Evolutionary conservation across 441 rosid species (phyloP).

Genomic region (Populus hybrid): DNA sequence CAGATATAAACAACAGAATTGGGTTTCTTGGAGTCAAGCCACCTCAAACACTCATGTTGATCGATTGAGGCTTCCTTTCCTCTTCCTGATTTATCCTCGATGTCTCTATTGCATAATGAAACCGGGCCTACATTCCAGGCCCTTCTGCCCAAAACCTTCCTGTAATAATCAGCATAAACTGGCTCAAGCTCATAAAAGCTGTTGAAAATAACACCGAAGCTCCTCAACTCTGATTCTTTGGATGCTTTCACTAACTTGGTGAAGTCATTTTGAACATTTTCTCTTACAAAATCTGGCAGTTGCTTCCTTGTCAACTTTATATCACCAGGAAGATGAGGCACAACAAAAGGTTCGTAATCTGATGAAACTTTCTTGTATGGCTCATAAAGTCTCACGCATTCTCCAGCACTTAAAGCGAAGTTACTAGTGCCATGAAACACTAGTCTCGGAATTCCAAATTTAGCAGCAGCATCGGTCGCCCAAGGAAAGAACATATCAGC

Average conservation of each 20-base stretch:
- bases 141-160: conserved; percentile 25
- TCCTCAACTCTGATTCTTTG: conserved; percentile 25
- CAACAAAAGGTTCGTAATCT: conserved; percentile 12
- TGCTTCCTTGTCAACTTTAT: conserved; percentile 14
- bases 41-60: conserved; percentile 36
- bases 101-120: conserved; percentile 26
- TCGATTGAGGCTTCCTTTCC: conserved; percentile 40
- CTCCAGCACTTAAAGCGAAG: conserved; percentile 25
- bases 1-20: conserved; percentile 59
- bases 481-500: conserved; percentile 45
- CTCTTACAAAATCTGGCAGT: background rate
- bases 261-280: conserved; percentile 1
- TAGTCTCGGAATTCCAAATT: conserved; percentile 39
- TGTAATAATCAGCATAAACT: conserved; percentile 41
- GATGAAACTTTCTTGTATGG: conserved; percentile 29
- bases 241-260: conserved; percentile 13
- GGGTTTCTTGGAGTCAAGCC: conserved; percentile 52
- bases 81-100: conserved; percentile 33
- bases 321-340: conserved; percentile 19
- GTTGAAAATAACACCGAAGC: conserved; percentile 48
- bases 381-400: conserved; percentile 20
- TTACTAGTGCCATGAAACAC: conserved; percentile 39
- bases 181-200: conserved; percentile 56
- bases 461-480: conserved; percentile 35
- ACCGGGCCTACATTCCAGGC: conserved; percentile 49